Evolutionary conservation across 1,139 yeast genomes (phyloP), one percentile per base, ranked within the genome.

Genomic region (Taphrina pruni): DNA sequence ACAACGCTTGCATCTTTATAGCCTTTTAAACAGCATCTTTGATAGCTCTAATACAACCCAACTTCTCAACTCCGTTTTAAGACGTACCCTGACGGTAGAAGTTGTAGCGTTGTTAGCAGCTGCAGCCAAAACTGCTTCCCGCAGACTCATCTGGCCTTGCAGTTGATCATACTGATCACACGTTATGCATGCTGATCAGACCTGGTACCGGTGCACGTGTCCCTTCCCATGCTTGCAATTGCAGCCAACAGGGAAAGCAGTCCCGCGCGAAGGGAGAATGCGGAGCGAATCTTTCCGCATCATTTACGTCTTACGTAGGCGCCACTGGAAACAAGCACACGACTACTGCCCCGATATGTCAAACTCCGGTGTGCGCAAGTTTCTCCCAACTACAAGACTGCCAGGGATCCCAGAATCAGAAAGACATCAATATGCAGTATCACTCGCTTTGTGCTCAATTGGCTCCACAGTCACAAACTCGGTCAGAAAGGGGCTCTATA

Each of bases 401-500:
- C 14, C 43, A 26, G 32, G 32, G 4, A 4, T 26, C 32, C 4
- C 43, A 14, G 0, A 46, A 11, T 9, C 3, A 11, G 6, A 39
- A 6, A 9, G 17, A 20, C 36, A 8, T 21, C 56, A n/a, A 9
- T n/a, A 58, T 58, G 62, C 62, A 58, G 43, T 58, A 58, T 14
- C 21, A 58, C 26, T 12, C 62, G 1, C 62, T 58, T 6, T 58
- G 62, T 35, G 62, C 54, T 21, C 43, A 58, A n/a, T 21, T 58
- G 9, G 62, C 45, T 7, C 62, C 62, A 21, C 52, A 54, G 11
- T 36, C 41, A 11, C 8, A 20, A 17, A 41, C 43, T 1, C 51
- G 62, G 12, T 8, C 60, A 4, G 36, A 32, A 45, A 8, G 54
- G 2, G 26, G 54, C 9, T 17, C 54, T 32, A 5, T 43, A 1